These are phyloP conservation scores for Diaporthe sp. DNA, from an alignment of 2,329 filamentous ascomycete species.

Conservation along the genomic window DNA sequence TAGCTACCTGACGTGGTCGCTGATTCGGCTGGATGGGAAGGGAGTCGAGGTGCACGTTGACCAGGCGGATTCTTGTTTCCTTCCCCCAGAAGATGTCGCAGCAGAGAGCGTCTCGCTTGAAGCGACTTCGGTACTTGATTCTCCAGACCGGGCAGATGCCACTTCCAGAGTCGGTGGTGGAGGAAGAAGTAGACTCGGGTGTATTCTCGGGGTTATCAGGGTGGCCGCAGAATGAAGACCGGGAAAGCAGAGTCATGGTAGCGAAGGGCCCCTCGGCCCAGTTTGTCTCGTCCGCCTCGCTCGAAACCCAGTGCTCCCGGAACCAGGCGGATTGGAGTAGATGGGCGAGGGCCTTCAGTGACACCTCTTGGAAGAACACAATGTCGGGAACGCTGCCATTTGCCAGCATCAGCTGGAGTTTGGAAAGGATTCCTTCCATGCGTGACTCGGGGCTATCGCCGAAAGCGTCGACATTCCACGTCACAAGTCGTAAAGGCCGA, in stretches of 20 bases:
- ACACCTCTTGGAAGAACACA: conserved; percentile 55
- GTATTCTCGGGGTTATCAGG: too few relatives aligned
- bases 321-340: conserved; percentile 47
- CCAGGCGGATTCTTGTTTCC: conserved; percentile 46
- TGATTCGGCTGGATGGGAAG: conserved; percentile 47
- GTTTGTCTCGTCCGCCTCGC: conserved; percentile 46
- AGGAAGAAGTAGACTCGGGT: background rate
- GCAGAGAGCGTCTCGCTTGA: conserved; percentile 52
- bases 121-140: conserved; percentile 49
- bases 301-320: conserved; percentile 49
- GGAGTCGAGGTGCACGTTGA: conserved; percentile 57
- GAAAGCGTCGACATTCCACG: conserved; percentile 52
- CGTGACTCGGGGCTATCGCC: conserved; percentile 41
- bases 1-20: conserved; percentile 49
- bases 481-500: conserved; percentile 26
- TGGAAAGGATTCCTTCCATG: conserved; percentile 47
- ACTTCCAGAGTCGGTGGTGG: background rate
- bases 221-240: conserved; percentile 7
- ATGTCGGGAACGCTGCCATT: conserved; percentile 45
- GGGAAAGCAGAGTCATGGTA: conserved; percentile 49
- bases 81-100: conserved; percentile 49
- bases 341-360: conserved; percentile 42
- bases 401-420: conserved; percentile 35
- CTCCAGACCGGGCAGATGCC: conserved; percentile 48
- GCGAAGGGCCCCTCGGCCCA: conserved; percentile 46